Base-by-base conservation (phyloP, 257 asterid genomes). In the Paulownia fortunei region DNA sequence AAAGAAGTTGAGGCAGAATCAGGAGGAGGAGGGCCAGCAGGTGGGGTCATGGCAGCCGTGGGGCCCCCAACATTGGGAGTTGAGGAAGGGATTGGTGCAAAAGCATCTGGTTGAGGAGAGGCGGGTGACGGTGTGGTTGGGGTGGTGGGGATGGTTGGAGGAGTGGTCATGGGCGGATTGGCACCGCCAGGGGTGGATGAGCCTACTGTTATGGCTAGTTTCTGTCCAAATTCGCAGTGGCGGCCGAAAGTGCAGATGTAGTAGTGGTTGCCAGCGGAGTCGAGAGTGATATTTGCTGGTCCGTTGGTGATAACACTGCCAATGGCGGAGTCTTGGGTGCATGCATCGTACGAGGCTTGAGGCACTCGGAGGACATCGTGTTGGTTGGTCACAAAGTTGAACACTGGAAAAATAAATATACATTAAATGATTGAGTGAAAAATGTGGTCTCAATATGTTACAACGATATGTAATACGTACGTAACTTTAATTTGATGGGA, bases 161-260 rank as follows among this genome's bases (percentile, higher is more conserved):
- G 36, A 13, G 63, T 7, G 24, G 69, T 2, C 23, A 47, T 4
- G 4, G 87, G 80, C 34, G 89, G 86, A 51, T 44, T 77, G 66
- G 87, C 64, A 0, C 68, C 68, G 8, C 81, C 79, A 4, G 89
- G 80, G 9, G 83, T 60, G 32, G 78, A 69, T 0, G 82, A 78
- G 69, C 41, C 59, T 0, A 87, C 89, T 0, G 80, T 74, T 3
- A 87, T 64, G 34, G 84, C 75, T 0, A 89, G 86, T 54, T 78
- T 87, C 83, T 85, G 90, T 0, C 90, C 92, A 0, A 5, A 1
- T 27, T 6, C 51, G 72, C 94, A 89, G 55, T 89, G 94, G 52
- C 75, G 4, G 37, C 83, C 90, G 2, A 87, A 0, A 7, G 87
- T 80, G 84, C 89, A 89, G 47, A 89, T 87, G 80, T 78, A 89